These are phyloP conservation scores for Penicillium hordei DNA, from an alignment of 2,329 filamentous ascomycete species.

Conservation along the genomic window DNA sequence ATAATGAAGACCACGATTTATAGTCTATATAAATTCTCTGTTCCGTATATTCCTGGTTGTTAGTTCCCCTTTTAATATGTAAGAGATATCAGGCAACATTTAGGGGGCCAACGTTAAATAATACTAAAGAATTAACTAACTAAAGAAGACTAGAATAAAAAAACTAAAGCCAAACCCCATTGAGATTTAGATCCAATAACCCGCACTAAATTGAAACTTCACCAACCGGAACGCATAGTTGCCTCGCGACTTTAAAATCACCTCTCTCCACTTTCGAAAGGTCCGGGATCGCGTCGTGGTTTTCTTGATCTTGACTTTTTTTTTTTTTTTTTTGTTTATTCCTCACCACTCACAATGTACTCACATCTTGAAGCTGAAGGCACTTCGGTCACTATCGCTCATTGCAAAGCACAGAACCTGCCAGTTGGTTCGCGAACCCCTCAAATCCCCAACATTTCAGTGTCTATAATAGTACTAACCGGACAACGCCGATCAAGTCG, in stretches of 20 bases:
- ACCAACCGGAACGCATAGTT: neutral
- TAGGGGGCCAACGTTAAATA: neutral
- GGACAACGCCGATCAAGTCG: slow-evolving; percentile 18
- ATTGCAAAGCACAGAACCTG: slow-evolving; percentile 13
- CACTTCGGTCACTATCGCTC: slow-evolving; percentile 3
- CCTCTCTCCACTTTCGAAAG: neutral
- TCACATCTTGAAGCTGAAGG: neutral
- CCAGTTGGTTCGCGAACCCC: slow-evolving; percentile 10
- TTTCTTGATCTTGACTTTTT: neutral
- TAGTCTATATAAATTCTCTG: neutral
- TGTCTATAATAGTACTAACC: neutral
- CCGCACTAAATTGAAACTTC: neutral
- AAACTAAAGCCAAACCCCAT: neutral
- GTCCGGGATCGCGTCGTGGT: neutral
- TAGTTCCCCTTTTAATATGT: neutral
- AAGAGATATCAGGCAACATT: neutral
- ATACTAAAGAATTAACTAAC: neutral
- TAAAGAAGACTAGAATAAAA: neutral
- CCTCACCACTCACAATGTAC: neutral
- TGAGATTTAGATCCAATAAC: neutral
- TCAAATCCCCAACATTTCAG: neutral
- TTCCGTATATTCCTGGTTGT: neutral
- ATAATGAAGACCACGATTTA: neutral
- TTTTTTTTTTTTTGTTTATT: neutral
- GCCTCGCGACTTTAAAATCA: neutral